Conservation (phyloP, 805 yeast species). For the Pichia scutulata region DNA sequence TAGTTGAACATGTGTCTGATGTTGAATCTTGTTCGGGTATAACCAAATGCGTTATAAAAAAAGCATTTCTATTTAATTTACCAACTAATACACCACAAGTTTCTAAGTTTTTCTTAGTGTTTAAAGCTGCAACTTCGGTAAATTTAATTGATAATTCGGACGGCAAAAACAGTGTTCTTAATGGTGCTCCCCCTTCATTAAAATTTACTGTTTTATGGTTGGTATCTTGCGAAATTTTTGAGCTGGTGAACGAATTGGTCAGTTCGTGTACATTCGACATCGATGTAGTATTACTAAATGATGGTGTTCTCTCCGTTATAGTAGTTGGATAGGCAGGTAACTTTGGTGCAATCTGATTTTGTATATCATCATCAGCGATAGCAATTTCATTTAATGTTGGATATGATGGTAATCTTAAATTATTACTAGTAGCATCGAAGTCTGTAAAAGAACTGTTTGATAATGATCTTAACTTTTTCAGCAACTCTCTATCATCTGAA, state of each 20-base stretch:
- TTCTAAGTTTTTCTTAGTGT: slow-evolving; percentile 46
- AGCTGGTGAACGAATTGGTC: background rate
- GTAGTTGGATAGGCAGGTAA: slow-evolving; percentile 5
- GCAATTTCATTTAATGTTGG: slow-evolving; percentile 15
- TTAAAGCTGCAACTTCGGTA: slow-evolving; percentile 38
- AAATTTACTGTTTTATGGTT: slow-evolving; percentile 33
- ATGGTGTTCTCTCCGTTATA: background rate
- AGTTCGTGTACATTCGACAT: background rate
- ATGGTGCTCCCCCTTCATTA: slow-evolving; percentile 51
- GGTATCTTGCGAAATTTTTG: slow-evolving; percentile 8
- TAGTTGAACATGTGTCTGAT: slow-evolving; percentile 53
- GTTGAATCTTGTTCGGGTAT: slow-evolving; percentile 61
- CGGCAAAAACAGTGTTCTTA: slow-evolving; percentile 48
- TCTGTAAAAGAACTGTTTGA: slow-evolving; percentile 17
- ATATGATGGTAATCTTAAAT: slow-evolving; percentile 11
- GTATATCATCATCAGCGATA: slow-evolving; percentile 9
- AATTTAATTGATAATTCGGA: slow-evolving; percentile 34
- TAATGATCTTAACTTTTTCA: slow-evolving; percentile 19
- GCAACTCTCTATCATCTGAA: slow-evolving; percentile 13
- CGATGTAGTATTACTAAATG: background rate
- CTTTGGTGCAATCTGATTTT: slow-evolving; percentile 3
- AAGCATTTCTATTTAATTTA: slow-evolving; percentile 50
- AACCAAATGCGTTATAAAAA: slow-evolving; percentile 52
- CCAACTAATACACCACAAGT: slow-evolving; percentile 67
- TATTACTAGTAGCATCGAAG: slow-evolving; percentile 3